These are phyloP conservation scores for Malassezia globosa DNA, from an alignment of 1,284 basidiomycete genomes.

Conservation along the genomic window DNA sequence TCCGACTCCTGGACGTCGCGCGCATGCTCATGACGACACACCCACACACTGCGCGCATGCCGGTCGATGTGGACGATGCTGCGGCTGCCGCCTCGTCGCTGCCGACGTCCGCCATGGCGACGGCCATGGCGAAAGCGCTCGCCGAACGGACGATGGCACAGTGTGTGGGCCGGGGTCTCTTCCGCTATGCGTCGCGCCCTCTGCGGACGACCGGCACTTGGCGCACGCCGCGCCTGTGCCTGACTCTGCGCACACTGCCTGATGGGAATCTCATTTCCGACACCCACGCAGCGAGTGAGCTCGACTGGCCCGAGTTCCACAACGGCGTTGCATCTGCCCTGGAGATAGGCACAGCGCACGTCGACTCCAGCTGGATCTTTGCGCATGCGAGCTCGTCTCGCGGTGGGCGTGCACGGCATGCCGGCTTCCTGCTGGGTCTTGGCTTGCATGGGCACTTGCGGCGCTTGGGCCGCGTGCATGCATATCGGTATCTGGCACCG, in stretches of 20 bases:
- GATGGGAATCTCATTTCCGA: conserved; percentile 22
- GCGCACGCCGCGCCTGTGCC: conserved; percentile 28
- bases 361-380: conserved; percentile 45
- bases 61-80: conserved; percentile 21
- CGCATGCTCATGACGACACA: conserved; percentile 34
- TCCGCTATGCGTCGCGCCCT: conserved; percentile 30
- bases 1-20: conserved; percentile 36
- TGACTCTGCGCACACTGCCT: conserved; percentile 28
- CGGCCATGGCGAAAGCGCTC: conserved; percentile 17
- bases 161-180: conserved; percentile 35
- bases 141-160: conserved; percentile 37
- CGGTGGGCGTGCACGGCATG: conserved; percentile 71
- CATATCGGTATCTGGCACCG: conserved; percentile 77
- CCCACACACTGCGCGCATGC: conserved; percentile 22
- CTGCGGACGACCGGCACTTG: conserved; percentile 32
- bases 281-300: conserved; percentile 27
- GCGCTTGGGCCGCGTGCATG: conserved; percentile 69
- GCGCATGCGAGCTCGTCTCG: conserved; percentile 23
- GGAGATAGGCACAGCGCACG: conserved; percentile 58
- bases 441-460: conserved; percentile 82
- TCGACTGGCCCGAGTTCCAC: conserved; percentile 91
- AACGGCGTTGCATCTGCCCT: conserved; percentile 88
- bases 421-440: conserved; percentile 83
- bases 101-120: no score
- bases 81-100: conserved; percentile 12